Evolutionary conservation across 1,284 basidiomycete species (phyloP).

Genomic region (Leccinum brunneo-olivaceum): DNA sequence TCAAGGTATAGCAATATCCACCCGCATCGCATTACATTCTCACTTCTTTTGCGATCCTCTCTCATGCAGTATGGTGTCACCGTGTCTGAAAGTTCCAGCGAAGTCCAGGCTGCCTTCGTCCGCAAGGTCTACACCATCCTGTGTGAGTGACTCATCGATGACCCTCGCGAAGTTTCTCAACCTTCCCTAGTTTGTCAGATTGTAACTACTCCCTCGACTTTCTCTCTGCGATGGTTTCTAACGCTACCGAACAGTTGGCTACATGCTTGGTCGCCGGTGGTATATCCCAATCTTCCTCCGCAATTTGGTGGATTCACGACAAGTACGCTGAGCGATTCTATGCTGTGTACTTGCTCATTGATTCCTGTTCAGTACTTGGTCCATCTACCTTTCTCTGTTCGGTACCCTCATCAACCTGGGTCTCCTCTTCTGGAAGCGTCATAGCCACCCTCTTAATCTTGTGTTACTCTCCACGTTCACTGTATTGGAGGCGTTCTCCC

Average conservation of each 20-base stretch:
- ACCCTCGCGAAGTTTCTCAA: conserved; percentile 3
- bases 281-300: conserved; percentile 51
- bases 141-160: conserved; percentile 43
- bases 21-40: conserved; percentile 3
- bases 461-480: conserved; percentile 75
- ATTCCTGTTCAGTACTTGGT: conserved; percentile 50
- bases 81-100: conserved; percentile 65
- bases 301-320: conserved; percentile 62
- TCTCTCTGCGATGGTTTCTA: conserved; percentile 3
- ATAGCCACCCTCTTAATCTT: conserved; percentile 78
- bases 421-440: conserved; percentile 82
- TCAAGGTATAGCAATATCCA: conserved; percentile 51
- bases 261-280: conserved; percentile 64
- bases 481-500: conserved; percentile 69
- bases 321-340: conserved; percentile 42
- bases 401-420: conserved; percentile 71
- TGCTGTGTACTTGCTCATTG: conserved; percentile 5
- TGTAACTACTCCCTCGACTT: conserved; percentile 33
- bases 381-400: conserved; percentile 70
- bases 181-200: conserved; percentile 58
- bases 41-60: conserved; percentile 10
- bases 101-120: conserved; percentile 70
- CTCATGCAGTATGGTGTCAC: conserved; percentile 69
- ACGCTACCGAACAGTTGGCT: conserved; percentile 42
- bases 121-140: conserved; percentile 79